Conservation (phyloP, 345 rosid genomes). For the Linum usitatissimum region DNA sequence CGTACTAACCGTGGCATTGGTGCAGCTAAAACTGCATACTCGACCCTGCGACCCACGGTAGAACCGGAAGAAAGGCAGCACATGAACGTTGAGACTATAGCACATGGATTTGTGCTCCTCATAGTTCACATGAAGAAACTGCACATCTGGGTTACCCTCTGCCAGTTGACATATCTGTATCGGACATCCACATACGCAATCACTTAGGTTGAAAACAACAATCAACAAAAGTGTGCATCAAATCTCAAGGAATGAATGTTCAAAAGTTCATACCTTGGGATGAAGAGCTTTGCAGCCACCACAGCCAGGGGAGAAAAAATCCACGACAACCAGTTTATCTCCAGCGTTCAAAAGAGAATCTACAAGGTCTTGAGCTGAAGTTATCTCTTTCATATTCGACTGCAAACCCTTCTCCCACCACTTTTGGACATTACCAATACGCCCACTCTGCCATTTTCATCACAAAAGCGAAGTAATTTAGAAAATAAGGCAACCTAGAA, state of each 20-base stretch:
- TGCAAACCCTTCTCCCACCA: slow-evolving; percentile 91
- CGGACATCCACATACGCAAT: neutral
- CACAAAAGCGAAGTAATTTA: neutral
- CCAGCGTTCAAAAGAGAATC: slow-evolving; percentile 57
- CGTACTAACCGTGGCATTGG: slow-evolving; percentile 16
- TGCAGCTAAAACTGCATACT: slow-evolving; percentile 44
- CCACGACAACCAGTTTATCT: slow-evolving; percentile 74
- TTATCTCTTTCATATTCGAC: slow-evolving; percentile 75
- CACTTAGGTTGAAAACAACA: neutral
- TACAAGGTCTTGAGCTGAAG: slow-evolving; percentile 74
- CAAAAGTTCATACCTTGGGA: slow-evolving; percentile 50
- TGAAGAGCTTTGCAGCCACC: slow-evolving; percentile 97
- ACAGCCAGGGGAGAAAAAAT: slow-evolving; percentile 95
- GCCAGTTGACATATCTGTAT: slow-evolving; percentile 69
- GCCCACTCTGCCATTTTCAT: slow-evolving; percentile 26
- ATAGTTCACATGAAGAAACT: slow-evolving; percentile 60
- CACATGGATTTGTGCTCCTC: slow-evolving; percentile 60
- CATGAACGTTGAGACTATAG: slow-evolving; percentile 46
- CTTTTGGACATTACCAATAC: slow-evolving; percentile 45
- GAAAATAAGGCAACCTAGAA: neutral
- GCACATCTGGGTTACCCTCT: slow-evolving; percentile 45
- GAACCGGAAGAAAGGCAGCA: slow-evolving; percentile 70
- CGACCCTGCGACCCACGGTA: slow-evolving; percentile 67
- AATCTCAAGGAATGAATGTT: neutral
- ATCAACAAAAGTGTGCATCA: neutral